A percentile compares a stretch with the other conserved stretches of the same genome.
phyloP scores from a whole-genome alignment of 2,329 filamentous ascomycete genomes.

The Endocalyx cinctus region DNA sequence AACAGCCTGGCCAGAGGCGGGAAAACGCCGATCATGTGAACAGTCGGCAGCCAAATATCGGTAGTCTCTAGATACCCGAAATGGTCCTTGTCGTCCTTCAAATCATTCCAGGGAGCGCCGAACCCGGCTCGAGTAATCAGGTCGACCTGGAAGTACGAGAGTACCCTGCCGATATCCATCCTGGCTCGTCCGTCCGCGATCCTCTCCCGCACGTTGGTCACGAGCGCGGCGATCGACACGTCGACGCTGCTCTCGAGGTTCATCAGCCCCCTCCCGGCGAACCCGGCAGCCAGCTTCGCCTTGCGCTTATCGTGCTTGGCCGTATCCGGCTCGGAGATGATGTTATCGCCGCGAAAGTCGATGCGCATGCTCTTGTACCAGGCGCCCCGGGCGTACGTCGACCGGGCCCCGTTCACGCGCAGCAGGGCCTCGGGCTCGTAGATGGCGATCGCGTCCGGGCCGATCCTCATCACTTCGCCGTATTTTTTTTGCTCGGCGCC shows the following conservation, averaged over 20 bases:
- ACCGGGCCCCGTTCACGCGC: conserved; percentile 24
- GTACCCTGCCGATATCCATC: conserved; percentile 18
- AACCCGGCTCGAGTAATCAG: conserved; percentile 18
- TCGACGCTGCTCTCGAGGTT: conserved; percentile 22
- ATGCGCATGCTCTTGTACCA: conserved; percentile 22
- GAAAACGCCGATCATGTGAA: conserved; percentile 18
- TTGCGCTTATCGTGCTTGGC: conserved; percentile 23
- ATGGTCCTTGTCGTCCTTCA: conserved; percentile 18
- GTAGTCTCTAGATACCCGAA: conserved; percentile 19
- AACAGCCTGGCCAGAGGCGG: conserved; percentile 18
- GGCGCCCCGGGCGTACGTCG: conserved; percentile 17
- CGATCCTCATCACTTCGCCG: conserved; percentile 23
- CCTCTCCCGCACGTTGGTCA: conserved; percentile 14
- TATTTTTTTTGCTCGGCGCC: conserved; percentile 18
- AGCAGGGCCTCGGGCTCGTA: conserved; percentile 20
- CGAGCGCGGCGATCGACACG: conserved; percentile 16
- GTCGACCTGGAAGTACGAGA: conserved; percentile 22
- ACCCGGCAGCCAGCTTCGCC: conserved; percentile 19
- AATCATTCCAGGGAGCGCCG: conserved; percentile 20
- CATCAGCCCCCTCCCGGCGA: conserved; percentile 21
- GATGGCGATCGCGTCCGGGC: conserved; percentile 21
- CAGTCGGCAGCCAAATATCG: conserved; percentile 15
- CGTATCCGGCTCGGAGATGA: conserved; percentile 20
- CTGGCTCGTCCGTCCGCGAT: conserved; percentile 7
- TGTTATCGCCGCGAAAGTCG: conserved; percentile 20